Base-by-base conservation (phyloP, 2,329 filamentous ascomycete species). In the Ilyonectria sp. region DNA sequence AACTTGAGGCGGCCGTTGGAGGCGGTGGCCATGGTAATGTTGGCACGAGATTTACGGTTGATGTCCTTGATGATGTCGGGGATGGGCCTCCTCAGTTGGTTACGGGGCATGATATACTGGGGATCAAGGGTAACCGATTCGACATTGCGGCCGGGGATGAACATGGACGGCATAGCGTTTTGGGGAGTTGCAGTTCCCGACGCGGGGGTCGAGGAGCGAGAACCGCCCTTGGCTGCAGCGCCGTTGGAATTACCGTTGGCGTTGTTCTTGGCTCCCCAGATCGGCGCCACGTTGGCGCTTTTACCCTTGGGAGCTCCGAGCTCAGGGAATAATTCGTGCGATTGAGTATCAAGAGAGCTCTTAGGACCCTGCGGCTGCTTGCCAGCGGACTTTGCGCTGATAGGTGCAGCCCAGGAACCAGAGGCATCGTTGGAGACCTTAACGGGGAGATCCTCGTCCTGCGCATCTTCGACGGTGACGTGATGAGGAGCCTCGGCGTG, bases 311-410 rank as follows among this genome's bases (percentile, higher is more conserved):
- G 81, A 23, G 84, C 88, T 69, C 95, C 95, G 53, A 99, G 89
- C 74, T 95, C 91, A n/a, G 96, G 96, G 87, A 99, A 99, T 67
- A 93, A 86, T 82, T 98, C 95, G 78, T 97, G 93, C 19, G 94
- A 97, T 77, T 93, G 89, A 21, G 94, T 95, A 81, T 98, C 94
- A 69, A 98, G 84, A 59, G 76, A 62, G 44, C 86, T 75, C 49
- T 83, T 81, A 35, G 81, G 79, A 37, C 86, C 80, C 63, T 88
- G 86, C 79, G 91, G 91, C 78, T 92, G 90, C 84, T 93, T 94
- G 60, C 88, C 90, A 50, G 89, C 88, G 68, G 89, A 86, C 81
- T 92, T 93, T 58, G 89, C 83, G 68, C 89, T 89, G 75, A 87
- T 79, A 23, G 86, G 81, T 60, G 83, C 82, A 60, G 80, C 82